Base-by-base conservation (phyloP, 1,139 yeast genomes). In the Hansenula lynferdii region DNA sequence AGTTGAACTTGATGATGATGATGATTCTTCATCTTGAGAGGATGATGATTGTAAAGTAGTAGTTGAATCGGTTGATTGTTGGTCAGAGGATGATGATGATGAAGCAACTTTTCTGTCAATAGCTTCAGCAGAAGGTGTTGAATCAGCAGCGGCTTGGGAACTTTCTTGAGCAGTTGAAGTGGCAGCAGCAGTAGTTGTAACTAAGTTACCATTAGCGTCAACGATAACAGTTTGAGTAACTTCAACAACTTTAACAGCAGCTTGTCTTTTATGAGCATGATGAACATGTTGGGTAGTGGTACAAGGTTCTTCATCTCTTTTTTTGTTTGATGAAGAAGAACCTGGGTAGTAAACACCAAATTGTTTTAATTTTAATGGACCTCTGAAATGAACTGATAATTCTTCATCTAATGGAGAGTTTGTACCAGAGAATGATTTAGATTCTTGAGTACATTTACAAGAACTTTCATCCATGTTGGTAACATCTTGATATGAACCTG, bases 301-400 rank as follows among this genome's bases (percentile, higher is more conserved):
- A 16, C 51, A 69, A 6, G 40, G 49, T 27, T 45, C 51, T 10
- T 11, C 23, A 38, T 65, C 71, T 60, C 68, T 63, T 56, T 65
- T 68, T 48, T 60, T 57, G 35, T 56, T 50, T 22, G 61, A 40
- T 22, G 67, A 48, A 25, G 64, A 50, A 14, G 61, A 43, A 17
- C 67, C 51, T 44, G 80, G 77, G 45, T 73, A 70, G 64, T 81
- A 83, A 50, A 72, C 86, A 50, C 89, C 97, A 58, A 92, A 87
- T 64, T 85, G 85, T 54, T 71, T 66, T 58, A 90, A 74, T 43
- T 75, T 70, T 50, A 92, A 62, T 25, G 97, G 98, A 41, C 97
- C 98, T 65, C 97, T 80, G 71, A 90, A 86, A 63, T 90, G 97
- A 41, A 92, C 85, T 15, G 96, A 81, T 38, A 90, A 68, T 61